These are phyloP conservation scores for Aspergillus brunneoviolaceus DNA, from an alignment of 2,329 filamentous ascomycete genomes.

Conservation along the genomic window DNA sequence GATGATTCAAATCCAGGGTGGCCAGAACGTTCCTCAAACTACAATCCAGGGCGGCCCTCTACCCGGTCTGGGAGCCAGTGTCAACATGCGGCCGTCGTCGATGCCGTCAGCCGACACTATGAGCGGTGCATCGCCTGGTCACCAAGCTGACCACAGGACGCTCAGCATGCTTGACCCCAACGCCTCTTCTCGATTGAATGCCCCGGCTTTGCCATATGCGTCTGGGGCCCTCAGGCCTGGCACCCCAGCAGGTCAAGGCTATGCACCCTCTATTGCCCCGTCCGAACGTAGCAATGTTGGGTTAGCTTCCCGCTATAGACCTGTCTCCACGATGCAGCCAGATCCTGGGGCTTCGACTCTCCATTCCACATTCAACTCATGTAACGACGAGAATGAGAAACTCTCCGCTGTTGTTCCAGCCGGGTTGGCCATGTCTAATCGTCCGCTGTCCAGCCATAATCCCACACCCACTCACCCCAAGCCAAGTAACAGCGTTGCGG, in stretches of 20 bases:
- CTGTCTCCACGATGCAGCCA: conserved; percentile 68
- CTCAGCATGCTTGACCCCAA: conserved; percentile 82
- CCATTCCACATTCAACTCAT: conserved; percentile 35
- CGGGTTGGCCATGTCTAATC: conserved; percentile 27
- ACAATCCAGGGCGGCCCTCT: conserved; percentile 31
- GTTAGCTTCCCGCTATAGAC: conserved; percentile 83
- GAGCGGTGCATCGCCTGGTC: conserved; percentile 17
- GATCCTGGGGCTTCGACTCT: conserved; percentile 35
- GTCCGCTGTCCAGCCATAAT: conserved; percentile 29
- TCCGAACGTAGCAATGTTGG: conserved; percentile 95
- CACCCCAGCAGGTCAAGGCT: conserved; percentile 47
- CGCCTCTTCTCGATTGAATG: conserved; percentile 39
- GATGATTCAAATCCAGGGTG: conserved; percentile 63
- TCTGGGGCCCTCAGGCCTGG: conserved; percentile 27
- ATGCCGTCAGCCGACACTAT: conserved; percentile 40
- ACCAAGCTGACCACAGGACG: conserved; percentile 54
- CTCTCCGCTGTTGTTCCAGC: conserved; percentile 23
- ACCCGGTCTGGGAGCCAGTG: conserved; percentile 25
- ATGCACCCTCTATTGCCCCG: conserved; percentile 88
- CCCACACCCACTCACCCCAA: conserved; percentile 18
- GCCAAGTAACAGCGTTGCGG: conserved; percentile 18
- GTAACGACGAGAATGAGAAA: conserved; percentile 38
- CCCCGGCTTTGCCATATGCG: conserved; percentile 36
- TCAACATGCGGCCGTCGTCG: conserved; percentile 49
- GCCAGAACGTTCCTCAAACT: conserved; percentile 31